Base-by-base conservation (phyloP, 805 yeast species). In the Ogataea parapolymorpha region DNA sequence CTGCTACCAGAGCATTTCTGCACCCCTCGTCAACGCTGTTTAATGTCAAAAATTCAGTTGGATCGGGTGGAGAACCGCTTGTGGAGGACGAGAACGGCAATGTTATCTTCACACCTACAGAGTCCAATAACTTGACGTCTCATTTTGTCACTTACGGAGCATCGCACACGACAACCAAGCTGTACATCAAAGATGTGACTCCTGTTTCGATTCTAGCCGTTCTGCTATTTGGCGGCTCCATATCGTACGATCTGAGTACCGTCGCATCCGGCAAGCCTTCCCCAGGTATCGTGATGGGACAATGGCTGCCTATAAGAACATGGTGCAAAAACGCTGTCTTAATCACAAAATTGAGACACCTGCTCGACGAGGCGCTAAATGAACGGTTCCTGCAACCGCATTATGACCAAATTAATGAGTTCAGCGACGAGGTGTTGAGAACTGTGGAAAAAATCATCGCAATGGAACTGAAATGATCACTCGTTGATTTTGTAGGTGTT, bases 271-370 rank as follows among this genome's bases (percentile, higher is more conserved):
- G 74, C 1, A 71, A 67, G 29, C 72, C 80, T 4, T 75, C 89
- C 0, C 95, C 96, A 0, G 97, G 97, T 16, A 76, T 93, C 26
- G 79, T 88, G 7, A 66, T 91, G 41, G 96, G 87, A 51, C 73
- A 74, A n/a, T 90, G 98, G 97, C 63, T 87, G 25, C 95, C 96
- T 0, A 72, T 91, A 10, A 72, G 86, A 46, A 87, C 96, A 1
- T 91, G 97, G 97, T 84, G 95, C 49, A 85, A 93, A 50, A 87
- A 90, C 54, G 98, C 90, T 1, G 95, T 91, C 2, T 65, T 91
- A 34, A 73, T 90, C 23, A 84, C 85, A 43, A 78, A 82, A 44
- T 63, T 91, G 41, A 68, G 95, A 52, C 55, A 63, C 9, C 58
- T 87, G 34, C 61, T 91, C 24, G 95, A 89, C 55, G 66, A 71